Base-by-base conservation (phyloP, 345 rosid genomes). In the Lenwebbia sp. region DNA sequence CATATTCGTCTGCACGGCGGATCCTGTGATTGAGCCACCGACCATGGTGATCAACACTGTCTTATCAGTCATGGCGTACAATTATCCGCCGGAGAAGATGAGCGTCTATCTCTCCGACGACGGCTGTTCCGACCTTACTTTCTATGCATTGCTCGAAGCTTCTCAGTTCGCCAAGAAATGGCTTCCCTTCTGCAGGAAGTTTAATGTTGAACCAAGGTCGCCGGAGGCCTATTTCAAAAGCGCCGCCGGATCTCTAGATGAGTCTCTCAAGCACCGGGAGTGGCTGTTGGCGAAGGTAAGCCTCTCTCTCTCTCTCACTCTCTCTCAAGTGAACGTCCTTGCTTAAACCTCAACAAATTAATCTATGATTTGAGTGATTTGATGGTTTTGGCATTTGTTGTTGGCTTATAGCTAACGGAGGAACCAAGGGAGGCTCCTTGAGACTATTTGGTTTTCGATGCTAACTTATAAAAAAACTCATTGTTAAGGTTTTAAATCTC, bases 1-100 rank as follows among this genome's bases (percentile, higher is more conserved):
- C 88, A 82, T 95, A 10, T 95, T 96, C 52, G 93, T 94, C 13
- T 93, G 96, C 94, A 95, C 96, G 26, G 96, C 96, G 15, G 94
- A 93, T 81, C 96, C 96, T 1, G 88, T 37, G 26, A 88, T 92
- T n/a, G 99, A 96, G 92, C 99, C 96, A 78, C 96, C 98, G 37
- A 26, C 85, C 57, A 47, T 96, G 94, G 98, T 93, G 89, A 87
- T 93, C 1, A 95, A 92, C 92, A 96, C 96, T 0, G 89, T 94
- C 19, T 86, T 95, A 86, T 95, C 99, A 9, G 92, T 91, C 10
- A 84, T 91, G 91, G 89, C 96, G 9, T 93, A 90, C 5, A 89
- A 93, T 82, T 95, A 95, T 74, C 95, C 98, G 13, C 85, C 93
- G 2, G 93, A 93, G 33, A 93, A 93, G 86, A 89, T 93, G 26